Evolutionary conservation across 1,284 basidiomycete genomes (phyloP), one percentile per base, ranked within the genome.

Genomic region (Leccinum subspadiceum): DNA sequence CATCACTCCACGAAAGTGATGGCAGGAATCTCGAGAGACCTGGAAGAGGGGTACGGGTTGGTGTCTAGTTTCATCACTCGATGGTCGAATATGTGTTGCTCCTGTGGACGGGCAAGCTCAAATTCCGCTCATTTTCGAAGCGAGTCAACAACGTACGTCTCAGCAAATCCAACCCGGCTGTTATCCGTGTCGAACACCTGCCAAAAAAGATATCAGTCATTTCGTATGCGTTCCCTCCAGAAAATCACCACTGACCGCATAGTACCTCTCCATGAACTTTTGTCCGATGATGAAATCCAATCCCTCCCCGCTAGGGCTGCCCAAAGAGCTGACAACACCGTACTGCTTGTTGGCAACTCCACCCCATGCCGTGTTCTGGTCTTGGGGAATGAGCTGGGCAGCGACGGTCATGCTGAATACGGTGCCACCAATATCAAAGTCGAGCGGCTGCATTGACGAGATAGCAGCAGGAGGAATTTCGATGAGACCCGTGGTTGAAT

Each of bases 181-280:
- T 20, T 49, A 20, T 49, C 46, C 22, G n/a, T 24, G 22, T 49
- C 22, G 20, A 22, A 22, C 10, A 49, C 46, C 46, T 49, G 7
- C 4, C 46, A 20, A 49, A 24, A 12, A 24, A 5, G 3, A 49
- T 49, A 15, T 13, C 22, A 49, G 13, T 15, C 20, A 0, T 24
- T 15, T 24, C 22, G 20, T 49, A 7, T 24, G 13, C 46, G 13
- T 41, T 1, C 39, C 39, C 2, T 41, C n/a, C 9, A 44, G 2
- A 1, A 49, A 24, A 12, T 24, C 12, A 24, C 3, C 22, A 62
- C 64, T 54, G 31, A 71, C 66, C 22, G 55, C 35, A 62, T 73
- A 71, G 49, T 61, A 74, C n/a, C 64, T 71, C 59, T 74, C 65
- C 60, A 72, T 62, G 56, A 74, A 73, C 35, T 60, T 70, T 15